Evolutionary conservation across 208 protist species (phyloP), one percentile per base, ranked within the genome.

Genomic region (Crithidia sp.): DNA sequence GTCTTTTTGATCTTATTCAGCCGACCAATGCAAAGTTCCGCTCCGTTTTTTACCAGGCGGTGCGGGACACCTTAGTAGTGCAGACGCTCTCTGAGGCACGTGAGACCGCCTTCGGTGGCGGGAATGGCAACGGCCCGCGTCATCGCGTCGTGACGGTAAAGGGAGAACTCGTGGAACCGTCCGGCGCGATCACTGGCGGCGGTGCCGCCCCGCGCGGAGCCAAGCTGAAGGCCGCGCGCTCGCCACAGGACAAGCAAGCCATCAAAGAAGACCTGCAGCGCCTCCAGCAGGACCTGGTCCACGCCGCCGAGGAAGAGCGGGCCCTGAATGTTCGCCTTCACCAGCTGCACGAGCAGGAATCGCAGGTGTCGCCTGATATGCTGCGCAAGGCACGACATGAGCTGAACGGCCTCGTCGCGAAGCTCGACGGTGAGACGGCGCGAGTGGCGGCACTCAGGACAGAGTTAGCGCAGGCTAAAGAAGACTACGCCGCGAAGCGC

Each of bases 111-210:
- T 97, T 98, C 56, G 85, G 88, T 17, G 50, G 63, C 12, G 73
- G 73, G 43, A 63, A 67, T 4, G 13, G 16, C 14, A 37, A 49
- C 19, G 16, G 58, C n/a, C 77, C 84, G 71, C 90, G 94, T 28
- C 84, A 89, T 74, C 97, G 98, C 60, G 98, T 99, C 0, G 98
- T 99, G 4, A 99, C 98, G 16, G 76, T 98, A 0, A 95, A 94
- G 55, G 99, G 99, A 2, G 87, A 99, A 71, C 65, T 99, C 16
- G 98, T 99, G 49, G 99, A 99, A 74, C 84, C 87, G 2, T 90
- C 81, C 43, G 99, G 99, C 71, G 95, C 98, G 43, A 99, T 99
- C 94, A 98, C 96, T 7, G 99, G 99, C 45, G 99, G 99, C 73
- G 99, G 99, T 28, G 84, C 77, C 36, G 74, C 87, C 0, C 82